Base-by-base conservation (phyloP, 2,329 filamentous ascomycete species). In the Aspergillus novoparasiticus region DNA sequence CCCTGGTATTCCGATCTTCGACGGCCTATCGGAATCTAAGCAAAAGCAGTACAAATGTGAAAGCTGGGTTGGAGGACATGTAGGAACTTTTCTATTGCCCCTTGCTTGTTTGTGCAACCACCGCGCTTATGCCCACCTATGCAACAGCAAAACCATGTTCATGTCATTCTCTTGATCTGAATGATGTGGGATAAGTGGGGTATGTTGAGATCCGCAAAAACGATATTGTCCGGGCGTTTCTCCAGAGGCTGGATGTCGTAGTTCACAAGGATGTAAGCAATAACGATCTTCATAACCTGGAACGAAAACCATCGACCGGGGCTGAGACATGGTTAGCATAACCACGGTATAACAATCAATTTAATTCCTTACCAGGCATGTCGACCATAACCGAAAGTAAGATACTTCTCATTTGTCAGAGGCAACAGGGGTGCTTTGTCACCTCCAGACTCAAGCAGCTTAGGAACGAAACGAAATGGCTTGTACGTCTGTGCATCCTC, bases 1-100 rank as follows among this genome's bases (percentile, higher is more conserved):
- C 19, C 3, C 19, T 41, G 39, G 0, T 41, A 41, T 41, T 41
- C 0, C 1, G 9, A 19, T 41, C 6, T 9, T 41, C 39, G 3
- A 41, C 6, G 5, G 4, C 39, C 16, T 41, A 41, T 41, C 19
- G 39, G 39, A 41, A n/a, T 1, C 39, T 41, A 41, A 3, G 39
- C 6, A 41, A 3, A 3, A 41, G 8, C 6, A n/a, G 5, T 10
- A 3, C 6, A n/a, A 1, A 1, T n/a, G 0, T 4, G 39, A 41
- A n/a, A n/a, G 19, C 6, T 6, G 39, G 39, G 19, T 9, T 41
- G 36, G 6, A 8, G 8, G 10, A n/a, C 6, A 8, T 9, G 5
- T 41, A 41, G 8, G 39, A 41, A 41, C 16, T 41, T n/a, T 16
- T 41, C 39, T 36, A 16, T 34, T 34, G 3, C 16, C 39, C 39